Conservation (phyloP, 139 green algal genomes). For the Yamagishiella unicocca region DNA sequence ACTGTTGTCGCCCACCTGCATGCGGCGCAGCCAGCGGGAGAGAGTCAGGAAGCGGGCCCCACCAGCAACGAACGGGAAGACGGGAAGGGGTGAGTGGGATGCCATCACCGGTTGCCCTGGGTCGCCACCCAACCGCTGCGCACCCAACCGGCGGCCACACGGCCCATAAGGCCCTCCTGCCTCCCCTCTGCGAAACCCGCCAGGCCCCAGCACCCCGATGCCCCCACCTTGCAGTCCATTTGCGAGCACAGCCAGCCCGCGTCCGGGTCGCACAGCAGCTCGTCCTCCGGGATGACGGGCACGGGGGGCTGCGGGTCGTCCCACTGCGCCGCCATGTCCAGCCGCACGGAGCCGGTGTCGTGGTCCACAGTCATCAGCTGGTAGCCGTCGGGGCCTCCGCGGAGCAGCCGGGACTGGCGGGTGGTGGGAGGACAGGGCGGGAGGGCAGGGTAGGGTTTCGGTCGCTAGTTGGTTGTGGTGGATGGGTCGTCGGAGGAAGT, state of each 20-base stretch:
- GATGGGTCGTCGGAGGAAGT: too few relatives aligned
- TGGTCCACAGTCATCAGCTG: slow-evolving; percentile 85
- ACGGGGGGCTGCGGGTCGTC: slow-evolving; percentile 46
- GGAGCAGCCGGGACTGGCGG: slow-evolving; percentile 50
- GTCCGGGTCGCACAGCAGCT: slow-evolving; percentile 76
- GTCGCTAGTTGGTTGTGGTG: too few relatives aligned
- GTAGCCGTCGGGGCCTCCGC: slow-evolving; percentile 66
- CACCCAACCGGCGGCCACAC: too few relatives aligned
- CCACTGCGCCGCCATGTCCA: slow-evolving; percentile 75
- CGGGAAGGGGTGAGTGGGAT: not conserved
- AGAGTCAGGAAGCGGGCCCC: not conserved
- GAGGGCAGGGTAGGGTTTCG: not conserved
- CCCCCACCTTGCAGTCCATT: slow-evolving; percentile 60
- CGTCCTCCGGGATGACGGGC: slow-evolving; percentile 65
- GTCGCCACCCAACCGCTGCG: not conserved
- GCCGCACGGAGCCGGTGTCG: slow-evolving; percentile 60
- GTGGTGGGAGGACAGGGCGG: not conserved
- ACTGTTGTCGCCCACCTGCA: slow-evolving; percentile 28
- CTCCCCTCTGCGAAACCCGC: not conserved
- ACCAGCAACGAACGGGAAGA: not conserved
- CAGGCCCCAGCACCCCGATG: not conserved
- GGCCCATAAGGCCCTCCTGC: too few relatives aligned
- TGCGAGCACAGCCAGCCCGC: slow-evolving; percentile 76
- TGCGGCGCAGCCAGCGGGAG: not conserved
- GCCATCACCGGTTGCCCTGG: not conserved